A percentile compares a stretch with the other conserved stretches of the same genome.
Evolutionary conservation across 768 basidiomycete species (phyloP).

Genomic region (Pleurotus tuoliensis): DNA sequence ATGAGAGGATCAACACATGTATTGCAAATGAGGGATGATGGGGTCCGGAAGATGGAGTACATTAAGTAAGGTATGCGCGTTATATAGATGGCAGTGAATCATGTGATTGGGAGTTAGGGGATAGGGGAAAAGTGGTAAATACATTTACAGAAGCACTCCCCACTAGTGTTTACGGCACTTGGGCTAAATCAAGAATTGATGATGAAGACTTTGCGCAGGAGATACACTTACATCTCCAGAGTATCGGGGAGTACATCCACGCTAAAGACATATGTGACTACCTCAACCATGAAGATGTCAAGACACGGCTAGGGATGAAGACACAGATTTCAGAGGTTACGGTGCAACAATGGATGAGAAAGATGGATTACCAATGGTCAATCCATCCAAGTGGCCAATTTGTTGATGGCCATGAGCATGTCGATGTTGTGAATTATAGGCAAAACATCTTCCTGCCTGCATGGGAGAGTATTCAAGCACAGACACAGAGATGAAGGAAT

Average conservation of each 20-base stretch:
- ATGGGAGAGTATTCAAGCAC: slow-evolving; percentile 9
- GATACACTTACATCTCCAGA: slow-evolving; percentile 9
- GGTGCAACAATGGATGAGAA: slow-evolving; percentile 17
- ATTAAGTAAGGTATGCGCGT: no score
- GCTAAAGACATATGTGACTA: slow-evolving; percentile 16
- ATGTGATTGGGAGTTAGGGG: no score
- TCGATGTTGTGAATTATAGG: slow-evolving; percentile 27
- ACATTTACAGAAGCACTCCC: slow-evolving; percentile 11
- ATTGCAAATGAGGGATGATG: no score
- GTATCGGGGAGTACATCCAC: slow-evolving; percentile 14
- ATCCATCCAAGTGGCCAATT: slow-evolving; percentile 19
- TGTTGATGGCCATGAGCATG: slow-evolving; percentile 30
- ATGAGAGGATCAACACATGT: no score
- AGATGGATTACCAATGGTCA: slow-evolving; percentile 12
- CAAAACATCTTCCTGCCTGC: slow-evolving; percentile 19
- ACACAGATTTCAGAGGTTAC: slow-evolving; percentile 16
- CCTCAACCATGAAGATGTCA: slow-evolving; percentile 9
- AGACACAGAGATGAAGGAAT: slow-evolving; percentile 1
- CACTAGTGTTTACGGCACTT: not conserved
- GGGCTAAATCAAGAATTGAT: not conserved
- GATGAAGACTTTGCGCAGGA: slow-evolving; percentile 9
- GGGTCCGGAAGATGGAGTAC: no score
- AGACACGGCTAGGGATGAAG: slow-evolving; percentile 11
- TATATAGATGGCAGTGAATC: no score
- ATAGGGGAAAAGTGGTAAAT: no score